Base-by-base conservation (phyloP, 352 stramenopile genomes). In the Pythium oligandrum region DNA sequence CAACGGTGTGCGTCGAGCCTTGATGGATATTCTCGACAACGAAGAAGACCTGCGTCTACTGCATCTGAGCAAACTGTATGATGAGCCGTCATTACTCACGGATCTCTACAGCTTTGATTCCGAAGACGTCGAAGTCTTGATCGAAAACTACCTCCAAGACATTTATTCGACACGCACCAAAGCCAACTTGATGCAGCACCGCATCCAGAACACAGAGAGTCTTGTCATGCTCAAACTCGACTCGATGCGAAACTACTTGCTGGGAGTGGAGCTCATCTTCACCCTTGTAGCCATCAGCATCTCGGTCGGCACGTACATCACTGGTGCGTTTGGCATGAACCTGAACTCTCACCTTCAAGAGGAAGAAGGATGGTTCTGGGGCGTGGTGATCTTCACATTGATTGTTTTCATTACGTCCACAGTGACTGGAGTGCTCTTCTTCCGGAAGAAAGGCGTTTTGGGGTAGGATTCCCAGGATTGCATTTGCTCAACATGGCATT, bases 151-250 rank as follows among this genome's bases (percentile, higher is more conserved):
- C 40, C 60, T 86, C 4, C 73, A 84, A 66, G 75, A 88, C 44
- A 88, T 88, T 34, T 83, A 83, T 58, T 82, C 77, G 26, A 88
- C 73, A 8, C 72, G 75, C 11, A 84, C 74, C 3, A 82, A 85
- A 55, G 73, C 67, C 4, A 63, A 62, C 31, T 38, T 88, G 43
- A 69, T 88, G 60, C 72, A 81, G 40, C 63, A 82, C 50, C 72
- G 77, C 44, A 88, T 88, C 46, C 70, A 75, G 35, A 88, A 83
- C 43, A 83, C 77, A 6, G 77, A 88, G 64, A 88, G 74, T 45
- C 55, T 88, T 31, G 74, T 88, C n/a, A 85, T 75, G 69, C 56
- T 86, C 35, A 84, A 84, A 46, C 59, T 86, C 9, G 75, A 86
- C 57, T 79, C 73, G 48, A 76, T 81, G 55, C 71, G 75, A 63